Conservation (phyloP, 2,329 filamentous ascomycete genomes). For the Arthrobotrys sinensis region DNA sequence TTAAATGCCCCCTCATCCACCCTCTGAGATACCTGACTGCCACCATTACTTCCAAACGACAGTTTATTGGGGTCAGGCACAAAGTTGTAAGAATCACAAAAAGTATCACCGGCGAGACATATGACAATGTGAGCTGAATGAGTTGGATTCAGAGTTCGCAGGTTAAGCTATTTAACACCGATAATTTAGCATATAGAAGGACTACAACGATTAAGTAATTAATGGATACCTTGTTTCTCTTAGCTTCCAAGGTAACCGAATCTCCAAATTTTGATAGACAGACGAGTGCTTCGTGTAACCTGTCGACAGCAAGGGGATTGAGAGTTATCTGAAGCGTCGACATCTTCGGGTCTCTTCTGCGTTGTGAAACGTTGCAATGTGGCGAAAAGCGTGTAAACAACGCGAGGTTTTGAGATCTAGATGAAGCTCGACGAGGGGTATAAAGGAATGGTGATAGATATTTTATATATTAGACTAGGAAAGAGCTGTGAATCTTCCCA, state of each 20-base stretch:
- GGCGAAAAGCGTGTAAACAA: constrained; percentile 28
- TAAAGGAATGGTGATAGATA: neutral
- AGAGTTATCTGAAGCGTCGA: constrained; percentile 70
- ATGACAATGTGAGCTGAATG: constrained; percentile 53
- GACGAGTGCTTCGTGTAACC: constrained; percentile 70
- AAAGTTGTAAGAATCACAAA: constrained; percentile 56
- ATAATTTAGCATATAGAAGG: too few relatives aligned
- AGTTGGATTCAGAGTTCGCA: constrained; percentile 51
- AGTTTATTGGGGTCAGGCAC: constrained; percentile 48
- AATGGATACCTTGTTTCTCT: constrained; percentile 69
- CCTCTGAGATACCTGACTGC: constrained; percentile 29
- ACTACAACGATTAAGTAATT: too few relatives aligned
- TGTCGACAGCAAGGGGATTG: constrained; percentile 70
- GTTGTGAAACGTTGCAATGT: constrained; percentile 45
- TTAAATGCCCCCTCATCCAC: constrained; percentile 45
- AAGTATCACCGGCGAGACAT: constrained; percentile 53
- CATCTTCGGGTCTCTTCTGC: constrained; percentile 40
- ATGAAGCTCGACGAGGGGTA: neutral
- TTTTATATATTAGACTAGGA: constrained; percentile 9
- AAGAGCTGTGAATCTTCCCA: neutral
- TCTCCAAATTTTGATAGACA: constrained; percentile 73
- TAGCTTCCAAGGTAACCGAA: constrained; percentile 71
- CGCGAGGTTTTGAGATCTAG: constrained; percentile 24
- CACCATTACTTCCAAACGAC: constrained; percentile 51
- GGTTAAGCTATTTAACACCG: constrained; percentile 28